Percentiles rank a stretch among this genome's conserved stretches.
Conservation (phyloP, 2,329 filamentous ascomycete genomes). For the Fusarium sp. region DNA sequence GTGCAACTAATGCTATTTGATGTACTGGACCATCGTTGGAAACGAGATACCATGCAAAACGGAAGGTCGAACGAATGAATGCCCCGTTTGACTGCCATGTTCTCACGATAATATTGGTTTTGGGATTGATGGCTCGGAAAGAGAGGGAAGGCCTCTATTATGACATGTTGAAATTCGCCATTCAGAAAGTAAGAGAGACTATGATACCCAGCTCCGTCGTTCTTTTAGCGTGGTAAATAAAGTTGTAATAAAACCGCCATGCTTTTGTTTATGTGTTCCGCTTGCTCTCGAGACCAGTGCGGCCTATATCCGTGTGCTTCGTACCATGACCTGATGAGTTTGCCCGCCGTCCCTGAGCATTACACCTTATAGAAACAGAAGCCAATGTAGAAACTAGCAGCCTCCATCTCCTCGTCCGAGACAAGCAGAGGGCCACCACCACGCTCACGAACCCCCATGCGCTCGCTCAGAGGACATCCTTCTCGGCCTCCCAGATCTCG, state of each 20-base stretch:
- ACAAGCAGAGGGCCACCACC: constrained; percentile 76
- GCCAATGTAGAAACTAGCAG: constrained; percentile 89
- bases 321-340: constrained; percentile 1
- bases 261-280: constrained; percentile 18
- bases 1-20: constrained; percentile 62
- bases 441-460: constrained; percentile 91
- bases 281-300: neutral
- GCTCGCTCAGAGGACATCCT: constrained; percentile 87
- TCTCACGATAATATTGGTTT: neutral
- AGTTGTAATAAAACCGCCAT: constrained; percentile 33
- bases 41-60: neutral
- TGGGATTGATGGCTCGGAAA: neutral
- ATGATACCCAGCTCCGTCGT: constrained; percentile 49
- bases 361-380: constrained; percentile 98
- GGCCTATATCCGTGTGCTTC: constrained; percentile 4
- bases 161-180: constrained; percentile 40
- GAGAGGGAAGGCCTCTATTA: constrained; percentile 20
- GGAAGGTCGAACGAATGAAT: neutral
- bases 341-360: neutral
- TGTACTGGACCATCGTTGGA: neutral
- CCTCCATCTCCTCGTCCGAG: constrained; percentile 89
- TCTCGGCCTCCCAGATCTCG: constrained; percentile 93
- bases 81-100: neutral
- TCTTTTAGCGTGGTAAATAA: constrained; percentile 25
- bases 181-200: constrained; percentile 32